Evolutionary conservation across 108 stramenopile genomes (phyloP).

Genomic region (Skeletonema menzelii): DNA sequence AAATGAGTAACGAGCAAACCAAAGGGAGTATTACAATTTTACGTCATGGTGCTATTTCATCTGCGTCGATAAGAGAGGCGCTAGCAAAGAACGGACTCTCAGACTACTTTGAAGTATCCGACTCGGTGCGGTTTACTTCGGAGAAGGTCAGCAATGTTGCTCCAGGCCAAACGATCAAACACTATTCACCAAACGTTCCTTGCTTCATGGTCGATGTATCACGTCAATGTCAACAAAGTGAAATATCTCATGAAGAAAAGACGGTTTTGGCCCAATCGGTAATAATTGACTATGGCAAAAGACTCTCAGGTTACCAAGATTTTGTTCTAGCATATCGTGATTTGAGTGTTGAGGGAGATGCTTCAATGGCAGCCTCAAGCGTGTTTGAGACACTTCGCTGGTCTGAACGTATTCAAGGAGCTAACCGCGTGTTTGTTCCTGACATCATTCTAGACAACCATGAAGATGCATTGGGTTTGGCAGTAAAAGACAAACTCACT

Average conservation of each 20-base stretch:
- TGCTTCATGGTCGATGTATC: conserved; percentile 67
- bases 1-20: conserved; percentile 21
- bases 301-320: conserved; percentile 51
- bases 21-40: conserved; percentile 60
- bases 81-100: conserved; percentile 47
- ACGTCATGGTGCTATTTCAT: conserved; percentile 79
- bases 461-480: conserved; percentile 65
- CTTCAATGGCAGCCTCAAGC: conserved; percentile 60
- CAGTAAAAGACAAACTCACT: conserved; percentile 81
- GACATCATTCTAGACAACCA: conserved; percentile 39
- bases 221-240: conserved; percentile 2
- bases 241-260: conserved; percentile 35
- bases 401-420: conserved; percentile 76
- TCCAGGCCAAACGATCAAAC: conserved; percentile 93
- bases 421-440: conserved; percentile 68
- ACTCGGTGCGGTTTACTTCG: conserved; percentile 54
- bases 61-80: conserved; percentile 46
- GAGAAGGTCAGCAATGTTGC: conserved; percentile 72
- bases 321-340: conserved; percentile 79
- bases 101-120: conserved; percentile 22
- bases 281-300: conserved; percentile 85
- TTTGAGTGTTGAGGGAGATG: conserved; percentile 61
- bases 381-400: conserved; percentile 89
- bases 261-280: conserved; percentile 52
- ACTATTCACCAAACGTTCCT: conserved; percentile 95